These are phyloP conservation scores for Penicillium antarcticum DNA, from an alignment of 495 filamentous ascomycete species.

Conservation along the genomic window DNA sequence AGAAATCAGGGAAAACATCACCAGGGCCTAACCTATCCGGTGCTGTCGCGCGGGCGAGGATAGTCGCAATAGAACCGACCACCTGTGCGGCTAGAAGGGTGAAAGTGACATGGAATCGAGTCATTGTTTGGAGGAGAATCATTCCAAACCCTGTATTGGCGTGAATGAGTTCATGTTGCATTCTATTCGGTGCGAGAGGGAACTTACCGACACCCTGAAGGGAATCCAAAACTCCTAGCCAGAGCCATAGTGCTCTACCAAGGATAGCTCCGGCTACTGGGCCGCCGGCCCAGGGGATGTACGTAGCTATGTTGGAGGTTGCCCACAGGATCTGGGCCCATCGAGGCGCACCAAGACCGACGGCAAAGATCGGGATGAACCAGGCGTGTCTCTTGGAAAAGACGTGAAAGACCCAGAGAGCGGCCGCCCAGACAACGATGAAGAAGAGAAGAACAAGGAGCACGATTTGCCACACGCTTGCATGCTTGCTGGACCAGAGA, in stretches of 20 bases:
- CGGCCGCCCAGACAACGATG: conserved; percentile 38
- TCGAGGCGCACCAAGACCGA: conserved; percentile 45
- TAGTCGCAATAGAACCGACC: conserved; percentile 50
- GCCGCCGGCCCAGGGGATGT: conserved; percentile 46
- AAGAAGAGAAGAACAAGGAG: conserved; percentile 45
- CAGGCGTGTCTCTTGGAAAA: conserved; percentile 46
- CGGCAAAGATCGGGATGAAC: conserved; percentile 51
- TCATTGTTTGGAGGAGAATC: conserved; percentile 61
- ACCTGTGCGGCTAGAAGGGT: conserved; percentile 55
- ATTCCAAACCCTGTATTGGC: conserved; percentile 60
- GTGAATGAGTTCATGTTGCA: conserved; percentile 49
- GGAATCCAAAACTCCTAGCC: conserved; percentile 47
- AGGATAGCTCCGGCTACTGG: conserved; percentile 39
- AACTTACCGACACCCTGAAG: conserved; percentile 38
- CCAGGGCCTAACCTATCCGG: conserved; percentile 58
- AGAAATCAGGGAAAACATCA: conserved; percentile 61
- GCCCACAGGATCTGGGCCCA: conserved; percentile 52
- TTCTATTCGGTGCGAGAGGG: neutral
- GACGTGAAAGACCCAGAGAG: conserved; percentile 37
- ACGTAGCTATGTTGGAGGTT: conserved; percentile 42
- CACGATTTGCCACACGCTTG: conserved; percentile 39
- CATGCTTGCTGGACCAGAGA: conserved; percentile 45
- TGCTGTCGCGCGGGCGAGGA: conserved; percentile 33
- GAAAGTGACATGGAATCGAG: conserved; percentile 55
- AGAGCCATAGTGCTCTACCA: conserved; percentile 47